A percentile compares a stretch with the other conserved stretches of the same genome.
phyloP scores from a whole-genome alignment of 2,329 filamentous ascomycete species.

The Ascochyta clinopodiicola region DNA sequence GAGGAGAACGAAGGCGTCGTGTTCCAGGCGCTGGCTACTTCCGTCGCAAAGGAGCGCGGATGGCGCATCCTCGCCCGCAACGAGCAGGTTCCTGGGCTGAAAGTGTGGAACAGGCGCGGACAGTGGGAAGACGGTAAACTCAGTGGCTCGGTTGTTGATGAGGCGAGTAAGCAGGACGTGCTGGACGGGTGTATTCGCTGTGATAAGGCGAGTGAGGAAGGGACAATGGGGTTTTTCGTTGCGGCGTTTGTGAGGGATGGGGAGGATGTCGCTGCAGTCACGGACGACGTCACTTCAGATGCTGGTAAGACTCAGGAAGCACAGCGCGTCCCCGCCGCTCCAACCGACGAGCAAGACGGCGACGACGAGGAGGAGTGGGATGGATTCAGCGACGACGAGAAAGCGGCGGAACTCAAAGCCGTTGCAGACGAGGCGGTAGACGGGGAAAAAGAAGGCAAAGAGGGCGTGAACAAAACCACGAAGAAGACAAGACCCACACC shows the following conservation, averaged over 20 bases:
- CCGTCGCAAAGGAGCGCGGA: conserved; percentile 68
- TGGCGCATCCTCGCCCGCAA: conserved; percentile 79
- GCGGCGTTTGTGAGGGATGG: conserved; percentile 77
- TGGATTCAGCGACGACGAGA: conserved; percentile 51
- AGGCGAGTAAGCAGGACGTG: conserved; percentile 45
- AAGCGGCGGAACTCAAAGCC: conserved; percentile 7
- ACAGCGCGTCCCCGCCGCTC: background rate
- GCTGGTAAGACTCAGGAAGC: background rate
- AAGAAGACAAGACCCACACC: no score
- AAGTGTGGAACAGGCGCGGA: conserved; percentile 72
- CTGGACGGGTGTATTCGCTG: conserved; percentile 82
- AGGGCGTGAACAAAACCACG: no score
- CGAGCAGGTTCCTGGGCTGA: conserved; percentile 78
- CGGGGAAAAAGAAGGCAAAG: no score
- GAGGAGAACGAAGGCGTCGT: conserved; percentile 92
- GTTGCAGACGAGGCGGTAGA: conserved; percentile 2
- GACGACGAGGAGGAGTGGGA: conserved; percentile 51
- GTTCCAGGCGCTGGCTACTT: conserved; percentile 70
- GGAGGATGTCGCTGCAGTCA: background rate
- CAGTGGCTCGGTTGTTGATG: conserved; percentile 54
- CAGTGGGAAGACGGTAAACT: conserved; percentile 50
- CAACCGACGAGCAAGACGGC: conserved; percentile 4
- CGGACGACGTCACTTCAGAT: background rate
- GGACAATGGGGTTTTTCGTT: conserved; percentile 95
- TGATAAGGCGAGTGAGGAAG: conserved; percentile 78